Percentiles rank a stretch among this genome's conserved stretches.
phyloP scores from a whole-genome alignment of 495 filamentous ascomycete species.

The Lasiosphaeris hirsuta region DNA sequence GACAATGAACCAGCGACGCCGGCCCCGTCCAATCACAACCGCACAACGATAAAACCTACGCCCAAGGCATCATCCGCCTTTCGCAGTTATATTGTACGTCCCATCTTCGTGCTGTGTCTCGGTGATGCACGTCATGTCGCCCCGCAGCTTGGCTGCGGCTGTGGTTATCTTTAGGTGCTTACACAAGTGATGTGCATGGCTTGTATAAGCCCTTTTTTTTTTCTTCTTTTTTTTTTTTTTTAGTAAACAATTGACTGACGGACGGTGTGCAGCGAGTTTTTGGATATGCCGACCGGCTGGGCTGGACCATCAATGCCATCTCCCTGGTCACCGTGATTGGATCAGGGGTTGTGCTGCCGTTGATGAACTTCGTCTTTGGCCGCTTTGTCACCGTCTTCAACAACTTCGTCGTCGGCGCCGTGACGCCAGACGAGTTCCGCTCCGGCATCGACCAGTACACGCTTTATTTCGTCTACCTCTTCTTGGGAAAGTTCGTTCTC shows the following conservation, averaged over 20 bases:
- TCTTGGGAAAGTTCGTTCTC: constrained; percentile 48
- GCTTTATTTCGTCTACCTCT: constrained; percentile 52
- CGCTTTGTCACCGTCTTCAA: constrained; percentile 31
- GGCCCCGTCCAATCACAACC: neutral
- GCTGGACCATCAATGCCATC: constrained; percentile 16
- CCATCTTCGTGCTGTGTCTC: no score
- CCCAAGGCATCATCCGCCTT: constrained; percentile 1
- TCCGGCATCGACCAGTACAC: constrained; percentile 18
- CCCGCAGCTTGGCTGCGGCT: no score
- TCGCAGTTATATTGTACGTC: constrained; percentile 14
- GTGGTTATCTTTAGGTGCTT: no score
- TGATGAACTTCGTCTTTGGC: constrained; percentile 38
- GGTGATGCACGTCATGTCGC: no score
- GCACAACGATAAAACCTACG: neutral
- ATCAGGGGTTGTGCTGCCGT: constrained; percentile 29
- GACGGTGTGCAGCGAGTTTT: constrained; percentile 17
- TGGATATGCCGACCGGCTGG: constrained; percentile 11
- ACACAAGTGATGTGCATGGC: no score
- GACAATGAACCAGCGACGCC: neutral
- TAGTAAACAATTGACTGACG: neutral
- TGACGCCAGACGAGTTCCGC: constrained; percentile 10
- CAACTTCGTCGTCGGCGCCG: constrained; percentile 17
- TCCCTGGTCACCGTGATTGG: constrained; percentile 24
- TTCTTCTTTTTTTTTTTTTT: no score
- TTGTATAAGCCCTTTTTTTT: no score